A percentile compares a stretch with the other conserved stretches of the same genome.
Conservation (phyloP, 805 yeast species). For the Yarrowia sp. region DNA sequence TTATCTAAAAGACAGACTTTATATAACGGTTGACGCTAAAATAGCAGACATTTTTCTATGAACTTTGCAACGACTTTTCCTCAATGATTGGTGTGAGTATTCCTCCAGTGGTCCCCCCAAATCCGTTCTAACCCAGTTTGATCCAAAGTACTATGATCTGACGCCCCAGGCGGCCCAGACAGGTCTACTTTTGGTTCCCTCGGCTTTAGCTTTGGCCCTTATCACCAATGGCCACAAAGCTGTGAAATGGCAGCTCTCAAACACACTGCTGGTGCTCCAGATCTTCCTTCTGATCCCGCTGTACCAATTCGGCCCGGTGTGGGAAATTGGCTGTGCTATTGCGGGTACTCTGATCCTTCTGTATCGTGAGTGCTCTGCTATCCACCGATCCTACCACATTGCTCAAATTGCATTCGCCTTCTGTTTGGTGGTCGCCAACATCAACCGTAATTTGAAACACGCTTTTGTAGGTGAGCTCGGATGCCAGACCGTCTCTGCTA, state of each 20-base stretch:
- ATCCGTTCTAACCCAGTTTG: slow-evolving; percentile 11
- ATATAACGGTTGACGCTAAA: slow-evolving; percentile 11
- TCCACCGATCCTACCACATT: slow-evolving; percentile 5
- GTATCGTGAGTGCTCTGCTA: slow-evolving; percentile 3
- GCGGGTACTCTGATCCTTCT: neutral
- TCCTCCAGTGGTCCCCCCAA: neutral
- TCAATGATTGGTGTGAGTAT: slow-evolving; percentile 16
- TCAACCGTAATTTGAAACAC: slow-evolving; percentile 1
- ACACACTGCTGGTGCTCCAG: slow-evolving; percentile 5
- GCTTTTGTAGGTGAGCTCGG: slow-evolving; percentile 4
- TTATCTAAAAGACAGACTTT: neutral
- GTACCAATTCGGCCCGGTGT: slow-evolving; percentile 1
- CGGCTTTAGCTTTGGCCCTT: neutral
- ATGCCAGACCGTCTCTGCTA: slow-evolving; percentile 13
- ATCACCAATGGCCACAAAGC: slow-evolving; percentile 1
- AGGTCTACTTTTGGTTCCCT: slow-evolving; percentile 11
- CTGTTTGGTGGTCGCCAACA: neutral
- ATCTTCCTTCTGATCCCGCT: neutral
- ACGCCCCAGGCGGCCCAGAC: slow-evolving; percentile 17
- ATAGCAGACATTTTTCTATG: neutral
- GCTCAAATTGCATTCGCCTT: neutral
- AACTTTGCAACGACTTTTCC: neutral
- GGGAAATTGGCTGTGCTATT: neutral
- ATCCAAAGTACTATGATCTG: slow-evolving; percentile 18
- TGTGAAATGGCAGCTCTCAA: slow-evolving; percentile 5